phyloP scores from a whole-genome alignment of 208 protist genomes.

The Herpetomonas tarakana region DNA sequence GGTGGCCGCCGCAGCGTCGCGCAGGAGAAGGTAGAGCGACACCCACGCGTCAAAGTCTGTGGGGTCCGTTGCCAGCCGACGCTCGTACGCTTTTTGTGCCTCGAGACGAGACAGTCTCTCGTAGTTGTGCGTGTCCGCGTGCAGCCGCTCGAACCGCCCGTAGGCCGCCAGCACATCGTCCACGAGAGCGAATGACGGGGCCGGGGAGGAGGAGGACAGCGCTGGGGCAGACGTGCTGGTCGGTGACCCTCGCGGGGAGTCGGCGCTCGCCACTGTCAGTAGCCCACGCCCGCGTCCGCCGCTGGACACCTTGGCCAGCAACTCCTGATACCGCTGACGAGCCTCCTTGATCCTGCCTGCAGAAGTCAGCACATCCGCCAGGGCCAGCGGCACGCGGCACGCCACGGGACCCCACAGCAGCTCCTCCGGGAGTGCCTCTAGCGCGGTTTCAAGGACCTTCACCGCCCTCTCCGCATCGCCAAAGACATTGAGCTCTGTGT shows the following conservation, averaged over 20 bases:
- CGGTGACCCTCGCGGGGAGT: too few relatives aligned
- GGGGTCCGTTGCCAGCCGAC: conserved; percentile 43
- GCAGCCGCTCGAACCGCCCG: conserved; percentile 57
- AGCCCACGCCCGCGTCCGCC: conserved; percentile 9
- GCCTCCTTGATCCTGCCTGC: conserved; percentile 30
- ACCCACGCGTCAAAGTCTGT: conserved; percentile 65
- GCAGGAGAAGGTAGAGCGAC: conserved; percentile 68
- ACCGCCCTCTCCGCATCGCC: conserved; percentile 38
- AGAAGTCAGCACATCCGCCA: conserved; percentile 43
- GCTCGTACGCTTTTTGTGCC: conserved; percentile 58
- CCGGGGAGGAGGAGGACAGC: conserved; percentile 2
- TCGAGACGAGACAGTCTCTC: conserved; percentile 31
- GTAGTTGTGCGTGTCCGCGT: conserved; percentile 35
- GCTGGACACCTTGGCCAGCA: conserved; percentile 40
- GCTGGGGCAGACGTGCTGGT: conserved; percentile 8
- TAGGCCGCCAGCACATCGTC: conserved; percentile 66
- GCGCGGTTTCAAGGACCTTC: conserved; percentile 62
- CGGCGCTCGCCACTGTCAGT: conserved; percentile 12
- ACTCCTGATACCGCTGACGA: conserved; percentile 42
- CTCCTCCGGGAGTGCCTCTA: conserved; percentile 66
- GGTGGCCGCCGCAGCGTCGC: conserved; percentile 19
- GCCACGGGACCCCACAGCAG: conserved; percentile 32
- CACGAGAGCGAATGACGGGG: conserved; percentile 10
- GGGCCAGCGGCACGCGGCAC: conserved; percentile 68
- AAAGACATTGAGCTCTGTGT: conserved; percentile 82